phyloP scores from a whole-genome alignment of 2,329 filamentous ascomycete genomes.

The Fusarium goolgardi region DNA sequence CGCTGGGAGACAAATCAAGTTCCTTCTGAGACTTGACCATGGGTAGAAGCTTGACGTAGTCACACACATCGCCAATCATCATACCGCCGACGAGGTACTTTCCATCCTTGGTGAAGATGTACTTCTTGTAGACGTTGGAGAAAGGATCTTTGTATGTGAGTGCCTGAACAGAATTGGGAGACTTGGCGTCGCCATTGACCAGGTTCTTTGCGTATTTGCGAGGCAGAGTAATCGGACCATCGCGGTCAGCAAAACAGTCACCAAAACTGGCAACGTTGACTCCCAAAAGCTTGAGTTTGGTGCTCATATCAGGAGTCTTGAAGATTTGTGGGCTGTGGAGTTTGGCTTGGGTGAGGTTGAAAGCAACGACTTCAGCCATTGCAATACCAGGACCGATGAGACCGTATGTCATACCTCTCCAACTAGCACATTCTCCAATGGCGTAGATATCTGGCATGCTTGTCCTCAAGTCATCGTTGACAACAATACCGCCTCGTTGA shows the following conservation, averaged over 20 bases:
- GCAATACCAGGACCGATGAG: constrained; percentile 91
- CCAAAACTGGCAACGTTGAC: constrained; percentile 94
- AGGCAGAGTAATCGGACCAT: constrained; percentile 82
- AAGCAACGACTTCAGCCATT: constrained; percentile 91
- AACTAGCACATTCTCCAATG: constrained; percentile 91
- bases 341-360: constrained; percentile 88
- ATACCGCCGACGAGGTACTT: constrained; percentile 94
- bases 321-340: constrained; percentile 76
- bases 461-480: constrained; percentile 75
- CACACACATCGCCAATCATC: constrained; percentile 94
- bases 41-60: constrained; percentile 89
- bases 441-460: constrained; percentile 81
- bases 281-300: constrained; percentile 88
- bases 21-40: constrained; percentile 87
- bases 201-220: constrained; percentile 59
- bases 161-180: constrained; percentile 75
- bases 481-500: constrained; percentile 78
- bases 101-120: constrained; percentile 88
- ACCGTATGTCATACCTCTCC: constrained; percentile 87
- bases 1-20: constrained; percentile 80
- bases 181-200: constrained; percentile 35
- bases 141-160: constrained; percentile 92
- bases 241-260: constrained; percentile 90
- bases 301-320: constrained; percentile 87
- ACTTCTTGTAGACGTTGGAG: constrained; percentile 91